Evolutionary conservation across 2,329 filamentous ascomycete genomes (phyloP), one percentile per base, ranked within the genome.

Genomic region (Metarhizium robertsii): DNA sequence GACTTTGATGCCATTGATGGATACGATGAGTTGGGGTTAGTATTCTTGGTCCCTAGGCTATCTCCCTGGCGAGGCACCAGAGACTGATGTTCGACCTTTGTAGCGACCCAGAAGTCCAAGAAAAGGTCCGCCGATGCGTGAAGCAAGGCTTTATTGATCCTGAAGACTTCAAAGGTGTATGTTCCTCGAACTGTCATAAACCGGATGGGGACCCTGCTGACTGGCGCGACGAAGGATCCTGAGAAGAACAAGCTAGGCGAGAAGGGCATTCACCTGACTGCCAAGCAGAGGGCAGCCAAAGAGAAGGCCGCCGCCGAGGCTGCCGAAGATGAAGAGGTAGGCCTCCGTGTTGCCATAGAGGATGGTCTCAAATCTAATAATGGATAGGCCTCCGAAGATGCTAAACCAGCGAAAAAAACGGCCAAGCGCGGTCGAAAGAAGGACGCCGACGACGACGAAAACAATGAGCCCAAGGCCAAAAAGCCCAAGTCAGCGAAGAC

Each of bases 111-210:
- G 86, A 90, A 2, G 64, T 83, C 1, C 83, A 92, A 70, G 81
- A 81, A 48, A 96, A 94, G 75, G 75, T 96, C 60, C 77, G 80
- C 52, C 80, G 79, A 49, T 89, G 87, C 53, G 70, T 96, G 29
- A 77, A 80, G 57, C 80, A 92, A 67, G 90, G 90, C 29, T 88
- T 94, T 64, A 86, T 97, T 63, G 86, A 88, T 61, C 79, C 90
- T 46, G 86, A 89, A 53, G 92, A 96, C 63, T 96, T 90, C 84
- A 92, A 87, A 38, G 90, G 90, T 13, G 91, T 95, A 79, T 73
- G 87, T 76, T 36, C 29, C 62, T n/a, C 6, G 16, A 20, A 20
- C 5, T 3, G 16, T 11, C 7, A 16, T 2, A 45, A 7, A 20
- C 18, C 8, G n/a, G 42, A 45, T 18, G 18, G 7, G 16, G 32